phyloP scores from a whole-genome alignment of 495 filamentous ascomycete species.

The Penicillium pulvis region DNA sequence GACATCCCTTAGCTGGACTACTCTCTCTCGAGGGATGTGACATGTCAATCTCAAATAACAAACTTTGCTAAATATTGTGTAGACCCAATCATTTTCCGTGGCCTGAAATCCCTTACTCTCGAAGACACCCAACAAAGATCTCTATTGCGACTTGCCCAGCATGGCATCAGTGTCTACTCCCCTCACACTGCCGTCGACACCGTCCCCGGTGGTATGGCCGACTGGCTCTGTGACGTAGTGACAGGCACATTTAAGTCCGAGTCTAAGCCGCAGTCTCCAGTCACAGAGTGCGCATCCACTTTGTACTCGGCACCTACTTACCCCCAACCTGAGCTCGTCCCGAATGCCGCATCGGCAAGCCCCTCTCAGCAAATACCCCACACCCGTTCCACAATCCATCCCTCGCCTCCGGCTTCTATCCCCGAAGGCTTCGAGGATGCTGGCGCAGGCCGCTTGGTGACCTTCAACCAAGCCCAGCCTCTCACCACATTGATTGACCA shows the following conservation, averaged over 20 bases:
- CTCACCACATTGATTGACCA: conserved; percentile 64
- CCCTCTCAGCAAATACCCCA: conserved; percentile 49
- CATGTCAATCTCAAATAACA: conserved; percentile 5
- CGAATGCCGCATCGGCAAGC: conserved; percentile 23
- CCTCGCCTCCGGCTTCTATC: conserved; percentile 42
- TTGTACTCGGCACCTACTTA: conserved; percentile 48
- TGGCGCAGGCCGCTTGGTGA: conserved; percentile 77
- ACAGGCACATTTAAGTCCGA: conserved; percentile 50
- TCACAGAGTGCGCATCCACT: conserved; percentile 25
- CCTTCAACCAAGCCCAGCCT: conserved; percentile 58
- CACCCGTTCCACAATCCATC: conserved; percentile 54
- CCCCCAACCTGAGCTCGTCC: conserved; percentile 31
- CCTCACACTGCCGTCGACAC: conserved; percentile 95
- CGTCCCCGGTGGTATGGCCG: conserved; percentile 80
- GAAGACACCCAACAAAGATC: conserved; percentile 83
- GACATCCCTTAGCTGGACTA: neutral
- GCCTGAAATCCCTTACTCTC: conserved; percentile 83
- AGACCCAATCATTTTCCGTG: conserved; percentile 96
- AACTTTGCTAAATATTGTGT: conserved; percentile 1
- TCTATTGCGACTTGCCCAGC: conserved; percentile 77
- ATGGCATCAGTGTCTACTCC: conserved; percentile 92
- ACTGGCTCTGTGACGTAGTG: conserved; percentile 92
- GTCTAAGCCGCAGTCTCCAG: conserved; percentile 6
- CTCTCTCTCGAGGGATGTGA: conserved; percentile 2
- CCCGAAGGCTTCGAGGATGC: conserved; percentile 62